Evolutionary conservation across 2,329 filamentous ascomycete genomes (phyloP), one percentile per base, ranked within the genome.

Genomic region (Alternaria hordeiaustralica): DNA sequence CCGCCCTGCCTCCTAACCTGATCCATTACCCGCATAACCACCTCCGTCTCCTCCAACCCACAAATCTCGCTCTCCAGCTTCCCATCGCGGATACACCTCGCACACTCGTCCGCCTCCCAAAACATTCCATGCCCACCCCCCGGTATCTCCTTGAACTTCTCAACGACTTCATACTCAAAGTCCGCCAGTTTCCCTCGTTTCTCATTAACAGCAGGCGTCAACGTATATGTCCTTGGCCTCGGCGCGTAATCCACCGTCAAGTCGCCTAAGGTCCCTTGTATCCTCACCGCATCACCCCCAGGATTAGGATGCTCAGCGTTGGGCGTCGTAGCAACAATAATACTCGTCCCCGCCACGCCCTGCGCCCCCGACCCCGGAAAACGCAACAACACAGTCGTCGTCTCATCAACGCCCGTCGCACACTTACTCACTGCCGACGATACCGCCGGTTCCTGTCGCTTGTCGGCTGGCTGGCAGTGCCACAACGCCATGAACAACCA

Each of bases 401-500:
- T 86, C 81, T 94, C 91, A 77, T 96, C 93, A 15, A 87, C 91
- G 1, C 92, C 92, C 64, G 83, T 83, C 79, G 92, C 92, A 75
- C 90, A 90, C 74, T 88, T 88, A 68, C 93, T 87, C 2, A 82
- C 73, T 55, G 91, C 87, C 1, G 88, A n/a, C n/a, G n/a, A n/a
- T n/a, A n/a, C n/a, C n/a, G n/a, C n/a, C n/a, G n/a, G n/a, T n/a
- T n/a, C n/a, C n/a, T n/a, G n/a, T n/a, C n/a, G n/a, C n/a, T n/a
- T n/a, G n/a, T n/a, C n/a, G n/a, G n/a, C n/a, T n/a, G n/a, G n/a
- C n/a, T n/a, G 21, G 21, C 21, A 21, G 1, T 30, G 92, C 81
- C 96, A 97, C 26, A 97, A 86, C 45, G 90, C 91, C 81, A 96
- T 92, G 85, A 95, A 96, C 6, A 96, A 86, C 94, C 94, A 97